These are phyloP conservation scores for Ambrosiella cleistominuta DNA, from an alignment of 2,329 filamentous ascomycete species.

Conservation along the genomic window DNA sequence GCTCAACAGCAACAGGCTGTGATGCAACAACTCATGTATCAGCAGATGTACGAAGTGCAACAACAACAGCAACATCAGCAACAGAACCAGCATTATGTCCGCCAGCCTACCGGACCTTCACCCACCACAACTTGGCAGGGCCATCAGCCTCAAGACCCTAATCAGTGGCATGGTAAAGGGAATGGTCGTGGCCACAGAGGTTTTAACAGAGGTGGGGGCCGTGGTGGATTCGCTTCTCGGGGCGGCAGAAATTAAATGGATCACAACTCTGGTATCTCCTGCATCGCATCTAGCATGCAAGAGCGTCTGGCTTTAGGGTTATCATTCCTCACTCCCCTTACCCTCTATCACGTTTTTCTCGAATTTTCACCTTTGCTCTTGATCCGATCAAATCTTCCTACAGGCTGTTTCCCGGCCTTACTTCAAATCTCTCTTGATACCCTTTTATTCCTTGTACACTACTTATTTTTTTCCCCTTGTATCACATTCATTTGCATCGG, in stretches of 20 bases:
- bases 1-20: not conserved
- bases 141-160: constrained; percentile 3
- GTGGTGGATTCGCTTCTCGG: constrained; percentile 16
- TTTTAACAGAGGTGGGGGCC: constrained; percentile 17
- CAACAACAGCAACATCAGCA: not conserved
- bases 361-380: no score
- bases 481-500: no score
- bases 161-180: constrained; percentile 7
- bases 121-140: constrained; percentile 12
- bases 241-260: constrained; percentile 8
- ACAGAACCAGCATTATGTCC: not conserved
- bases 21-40: not conserved
- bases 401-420: no score
- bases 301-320: not conserved
- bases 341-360: no score
- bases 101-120: constrained; percentile 9
- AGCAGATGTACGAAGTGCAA: not conserved
- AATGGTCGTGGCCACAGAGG: constrained; percentile 14
- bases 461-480: no score
- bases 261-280: not conserved
- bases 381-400: no score
- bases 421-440: no score
- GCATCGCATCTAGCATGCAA: not conserved
- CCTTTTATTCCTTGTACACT: no score
- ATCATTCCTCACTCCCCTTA: not conserved